Percentiles rank a stretch among this genome's conserved stretches.
Conservation (phyloP, 225 moss, liverwort and hornwort genomes). For the Polytrichum formosum region DNA sequence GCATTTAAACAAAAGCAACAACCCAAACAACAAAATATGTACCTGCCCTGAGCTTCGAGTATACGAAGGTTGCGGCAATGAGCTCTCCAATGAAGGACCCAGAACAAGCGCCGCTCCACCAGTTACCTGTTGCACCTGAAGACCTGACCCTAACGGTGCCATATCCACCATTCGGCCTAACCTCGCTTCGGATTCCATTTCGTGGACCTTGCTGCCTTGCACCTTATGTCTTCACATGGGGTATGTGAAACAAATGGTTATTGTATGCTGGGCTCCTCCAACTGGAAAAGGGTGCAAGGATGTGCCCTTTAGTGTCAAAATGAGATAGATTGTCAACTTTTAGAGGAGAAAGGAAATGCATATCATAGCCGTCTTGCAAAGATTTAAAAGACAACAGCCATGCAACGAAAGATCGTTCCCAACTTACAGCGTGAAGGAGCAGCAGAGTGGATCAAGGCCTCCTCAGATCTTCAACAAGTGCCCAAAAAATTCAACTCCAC, state of each 20-base stretch:
- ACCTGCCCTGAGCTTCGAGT: conserved; percentile 73
- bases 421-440: background rate
- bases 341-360: no score
- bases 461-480: background rate
- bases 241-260: background rate
- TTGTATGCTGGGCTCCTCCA: no score
- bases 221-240: conserved; percentile 10
- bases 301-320: background rate
- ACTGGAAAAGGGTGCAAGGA: background rate
- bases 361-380: no score
- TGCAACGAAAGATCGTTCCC: background rate
- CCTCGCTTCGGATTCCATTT: conserved; percentile 75
- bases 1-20: background rate
- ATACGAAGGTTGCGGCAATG: conserved; percentile 76
- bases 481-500: background rate
- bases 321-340: background rate
- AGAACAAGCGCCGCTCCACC: conserved; percentile 60
- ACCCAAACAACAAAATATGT: background rate
- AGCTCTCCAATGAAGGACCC: conserved; percentile 62
- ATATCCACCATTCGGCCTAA: conserved; percentile 73
- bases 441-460: background rate
- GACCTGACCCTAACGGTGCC: conserved; percentile 60
- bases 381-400: no score
- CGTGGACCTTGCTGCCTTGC: background rate
- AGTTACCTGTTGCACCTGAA: conserved; percentile 58